These are phyloP conservation scores for Litsea cubeba DNA, from an alignment of 164 flowering plant species.

Conservation along the genomic window DNA sequence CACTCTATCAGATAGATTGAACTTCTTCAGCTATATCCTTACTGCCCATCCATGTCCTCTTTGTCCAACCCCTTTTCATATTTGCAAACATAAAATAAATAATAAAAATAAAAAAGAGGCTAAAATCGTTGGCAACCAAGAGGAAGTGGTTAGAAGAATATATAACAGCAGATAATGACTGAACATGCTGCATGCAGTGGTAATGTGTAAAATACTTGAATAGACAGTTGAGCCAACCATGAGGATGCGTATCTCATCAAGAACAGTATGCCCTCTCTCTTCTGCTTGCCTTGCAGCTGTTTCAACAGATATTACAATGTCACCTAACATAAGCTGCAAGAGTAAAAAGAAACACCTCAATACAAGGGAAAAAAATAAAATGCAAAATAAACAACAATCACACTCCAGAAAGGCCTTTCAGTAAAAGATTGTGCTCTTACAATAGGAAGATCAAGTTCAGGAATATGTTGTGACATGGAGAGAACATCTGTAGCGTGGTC, in stretches of 20 bases:
- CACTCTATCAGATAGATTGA: too few relatives aligned
- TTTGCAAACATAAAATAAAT: too few relatives aligned
- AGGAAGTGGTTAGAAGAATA: too few relatives aligned
- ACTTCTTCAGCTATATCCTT: too few relatives aligned
- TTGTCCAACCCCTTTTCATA: too few relatives aligned
- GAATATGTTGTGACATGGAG: constrained; percentile 91
- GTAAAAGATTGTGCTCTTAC: constrained; percentile 39
- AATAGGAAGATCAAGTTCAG: constrained; percentile 75
- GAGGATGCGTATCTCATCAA: constrained; percentile 93
- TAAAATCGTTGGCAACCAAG: too few relatives aligned
- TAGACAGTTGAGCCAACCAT: constrained; percentile 45
- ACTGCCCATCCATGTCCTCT: too few relatives aligned
- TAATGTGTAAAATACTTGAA: not conserved
- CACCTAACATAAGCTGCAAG: constrained; percentile 93
- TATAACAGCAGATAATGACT: not conserved
- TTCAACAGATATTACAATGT: constrained; percentile 91
- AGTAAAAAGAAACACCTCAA: constrained; percentile 7
- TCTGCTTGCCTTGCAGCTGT: constrained; percentile 92
- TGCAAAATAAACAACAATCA: not conserved
- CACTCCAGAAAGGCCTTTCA: not conserved
- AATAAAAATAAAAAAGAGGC: too few relatives aligned
- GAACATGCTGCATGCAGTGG: not conserved
- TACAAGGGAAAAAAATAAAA: not conserved
- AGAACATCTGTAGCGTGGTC: constrained; percentile 98
- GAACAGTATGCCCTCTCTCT: constrained; percentile 86